These are phyloP conservation scores for Pluteus cervinus DNA, from an alignment of 768 basidiomycete genomes.

Conservation along the genomic window DNA sequence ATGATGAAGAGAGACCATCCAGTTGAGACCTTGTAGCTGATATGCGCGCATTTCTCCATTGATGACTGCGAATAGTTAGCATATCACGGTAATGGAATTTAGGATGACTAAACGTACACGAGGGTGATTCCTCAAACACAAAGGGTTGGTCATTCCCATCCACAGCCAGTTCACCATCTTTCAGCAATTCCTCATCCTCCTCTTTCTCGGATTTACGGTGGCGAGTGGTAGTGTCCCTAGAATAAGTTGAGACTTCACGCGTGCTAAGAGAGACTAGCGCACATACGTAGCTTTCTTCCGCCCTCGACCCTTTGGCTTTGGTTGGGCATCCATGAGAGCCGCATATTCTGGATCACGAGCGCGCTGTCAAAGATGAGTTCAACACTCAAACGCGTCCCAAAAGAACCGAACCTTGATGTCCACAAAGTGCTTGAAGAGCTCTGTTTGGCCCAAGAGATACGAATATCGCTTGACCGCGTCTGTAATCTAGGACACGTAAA, in stretches of 20 bases:
- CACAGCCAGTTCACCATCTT: slow-evolving; percentile 74
- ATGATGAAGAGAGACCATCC: slow-evolving; percentile 95
- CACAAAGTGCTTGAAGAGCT: slow-evolving; percentile 96
- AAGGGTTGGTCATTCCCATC: slow-evolving; percentile 86
- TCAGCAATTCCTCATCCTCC: slow-evolving; percentile 92
- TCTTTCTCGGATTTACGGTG: slow-evolving; percentile 97
- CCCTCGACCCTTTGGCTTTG: slow-evolving; percentile 78
- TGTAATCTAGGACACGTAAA: slow-evolving; percentile 49
- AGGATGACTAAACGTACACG: slow-evolving; percentile 48
- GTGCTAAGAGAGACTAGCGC: neutral
- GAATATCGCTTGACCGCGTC: slow-evolving; percentile 97
- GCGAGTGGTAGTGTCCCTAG: slow-evolving; percentile 69
- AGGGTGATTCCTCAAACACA: slow-evolving; percentile 92
- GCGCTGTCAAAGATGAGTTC: slow-evolving; percentile 38
- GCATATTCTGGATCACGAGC: slow-evolving; percentile 93
- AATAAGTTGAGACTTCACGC: neutral
- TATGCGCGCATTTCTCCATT: slow-evolving; percentile 89
- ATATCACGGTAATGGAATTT: slow-evolving; percentile 1
- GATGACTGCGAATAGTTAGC: slow-evolving; percentile 51
- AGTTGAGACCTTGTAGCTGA: slow-evolving; percentile 93
- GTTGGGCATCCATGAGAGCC: slow-evolving; percentile 80
- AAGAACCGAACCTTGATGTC: slow-evolving; percentile 73
- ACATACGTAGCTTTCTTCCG: slow-evolving; percentile 76
- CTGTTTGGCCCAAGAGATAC: slow-evolving; percentile 96
- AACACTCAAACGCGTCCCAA: slow-evolving; percentile 1